A percentile compares a stretch with the other conserved stretches of the same genome.
These are phyloP conservation scores for Cardamine chenopodiifolia DNA, from an alignment of 345 rosid species.

Conservation along the genomic window DNA sequence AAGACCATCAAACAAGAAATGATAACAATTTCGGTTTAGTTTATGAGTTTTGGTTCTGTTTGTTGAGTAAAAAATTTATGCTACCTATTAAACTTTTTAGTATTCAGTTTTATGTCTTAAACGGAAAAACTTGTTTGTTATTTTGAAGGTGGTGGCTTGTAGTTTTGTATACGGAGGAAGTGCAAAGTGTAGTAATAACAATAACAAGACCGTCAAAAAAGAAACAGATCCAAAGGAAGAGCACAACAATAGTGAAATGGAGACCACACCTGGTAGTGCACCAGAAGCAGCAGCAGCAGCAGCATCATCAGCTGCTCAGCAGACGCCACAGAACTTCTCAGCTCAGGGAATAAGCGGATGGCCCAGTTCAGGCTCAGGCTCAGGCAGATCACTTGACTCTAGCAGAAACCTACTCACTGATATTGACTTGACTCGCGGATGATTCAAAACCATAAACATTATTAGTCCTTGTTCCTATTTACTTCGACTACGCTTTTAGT, in stretches of 20 bases:
- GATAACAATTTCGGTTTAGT: background rate
- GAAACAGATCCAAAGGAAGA: constrained; percentile 56
- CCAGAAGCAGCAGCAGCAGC: constrained; percentile 42
- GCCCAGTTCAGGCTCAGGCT: constrained; percentile 56
- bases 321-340: constrained; percentile 52
- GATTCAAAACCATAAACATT: constrained; percentile 35
- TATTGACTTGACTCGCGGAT: constrained; percentile 89
- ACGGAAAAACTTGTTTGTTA: constrained; percentile 7
- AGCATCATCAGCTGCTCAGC: constrained; percentile 18
- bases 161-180: constrained; percentile 73
- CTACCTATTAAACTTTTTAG: background rate
- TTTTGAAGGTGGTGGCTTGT: constrained; percentile 80
- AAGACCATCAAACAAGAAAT: background rate
- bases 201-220: constrained; percentile 45
- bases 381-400: constrained; percentile 55
- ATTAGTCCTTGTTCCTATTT: constrained; percentile 29
- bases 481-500: constrained; percentile 20
- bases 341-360: constrained; percentile 59
- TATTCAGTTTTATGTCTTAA: constrained; percentile 9
- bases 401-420: constrained; percentile 76
- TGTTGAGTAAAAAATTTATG: background rate
- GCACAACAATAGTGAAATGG: constrained; percentile 41
- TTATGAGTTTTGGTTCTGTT: background rate
- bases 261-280: constrained; percentile 41
- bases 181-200: constrained; percentile 47